Evolutionary conservation across 306 rosid species (phyloP).

Genomic region (Potentilla sterilis): DNA sequence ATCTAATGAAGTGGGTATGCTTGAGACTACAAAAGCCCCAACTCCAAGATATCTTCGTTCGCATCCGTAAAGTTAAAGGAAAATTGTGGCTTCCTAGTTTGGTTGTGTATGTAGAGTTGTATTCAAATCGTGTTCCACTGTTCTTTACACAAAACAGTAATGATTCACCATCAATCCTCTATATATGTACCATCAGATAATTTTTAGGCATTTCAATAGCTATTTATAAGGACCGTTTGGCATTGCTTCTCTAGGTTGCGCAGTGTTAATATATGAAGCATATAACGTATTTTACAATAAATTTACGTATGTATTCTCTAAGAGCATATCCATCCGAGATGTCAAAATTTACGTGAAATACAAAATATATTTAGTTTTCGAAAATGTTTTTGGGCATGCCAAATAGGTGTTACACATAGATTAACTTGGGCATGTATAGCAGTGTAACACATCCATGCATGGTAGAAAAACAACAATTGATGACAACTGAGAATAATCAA

Average conservation of each 20-base stretch:
- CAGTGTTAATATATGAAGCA: neutral
- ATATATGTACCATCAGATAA: neutral
- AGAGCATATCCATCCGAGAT: no score
- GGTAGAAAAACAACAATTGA: neutral
- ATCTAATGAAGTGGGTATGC: neutral
- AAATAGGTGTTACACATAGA: neutral
- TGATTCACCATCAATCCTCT: neutral
- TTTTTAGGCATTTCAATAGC: neutral
- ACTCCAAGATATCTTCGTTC: constrained; percentile 22
- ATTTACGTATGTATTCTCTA: neutral
- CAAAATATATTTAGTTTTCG: neutral
- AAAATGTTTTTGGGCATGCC: neutral
- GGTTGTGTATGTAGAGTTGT: constrained; percentile 16
- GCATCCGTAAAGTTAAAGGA: constrained; percentile 19
- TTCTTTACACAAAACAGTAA: neutral
- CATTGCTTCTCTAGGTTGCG: neutral
- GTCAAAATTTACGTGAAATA: no score
- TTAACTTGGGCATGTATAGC: neutral
- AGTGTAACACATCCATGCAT: neutral
- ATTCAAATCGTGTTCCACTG: neutral
- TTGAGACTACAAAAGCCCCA: constrained; percentile 21
- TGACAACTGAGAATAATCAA: neutral
- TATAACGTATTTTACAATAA: neutral
- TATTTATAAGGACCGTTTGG: neutral
- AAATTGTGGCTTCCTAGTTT: constrained; percentile 8